Evolutionary conservation across 352 stramenopile genomes (phyloP), one percentile per base, ranked within the genome.

Genomic region (Lagenidium giganteum): DNA sequence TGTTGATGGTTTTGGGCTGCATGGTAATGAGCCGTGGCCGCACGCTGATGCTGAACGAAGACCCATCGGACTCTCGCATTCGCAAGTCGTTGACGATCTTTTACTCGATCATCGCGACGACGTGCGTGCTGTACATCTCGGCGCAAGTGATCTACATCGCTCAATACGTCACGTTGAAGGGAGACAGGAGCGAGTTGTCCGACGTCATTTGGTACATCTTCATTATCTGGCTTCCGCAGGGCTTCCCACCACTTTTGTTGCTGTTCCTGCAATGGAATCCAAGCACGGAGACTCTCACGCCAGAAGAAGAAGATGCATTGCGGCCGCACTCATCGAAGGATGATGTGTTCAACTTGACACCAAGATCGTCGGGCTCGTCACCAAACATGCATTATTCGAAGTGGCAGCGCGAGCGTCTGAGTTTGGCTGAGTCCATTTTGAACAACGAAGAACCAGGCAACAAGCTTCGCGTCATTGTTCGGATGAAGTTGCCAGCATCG

Each of bases 161-260:
- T 33, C 81, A 91, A 57, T 94, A 92, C 57, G 54, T 88, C 6
- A 85, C 76, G 16, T 65, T 64, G 28, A 64, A 64, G 17, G 69
- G 58, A 9, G 59, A 77, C 22, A 65, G 69, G 35, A 76, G 67
- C 32, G 70, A 88, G 43, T 62, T 92, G 18, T 92, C 79, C 5
- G 79, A 91, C 35, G 59, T 78, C 13, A 71, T 94, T 12, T 94
- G 80, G 79, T 94, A 94, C 46, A 72, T 91, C 45, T 94, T 94
- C 42, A 88, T 89, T 17, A 64, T 94, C 21, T 94, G 82, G 82
- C 55, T 92, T 1, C 82, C 82, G 5, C 74, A 92, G 24, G 72
- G 72, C 18, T 44, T 88, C 5, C 82, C 82, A 17, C 82, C 82
- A 14, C 54, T 92, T 9, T 52, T 91, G 16, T 53, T 94, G 22